Evolutionary conservation across 345 rosid species (phyloP), one percentile per base, ranked within the genome.

Genomic region (Gynandropsis gynandra): DNA sequence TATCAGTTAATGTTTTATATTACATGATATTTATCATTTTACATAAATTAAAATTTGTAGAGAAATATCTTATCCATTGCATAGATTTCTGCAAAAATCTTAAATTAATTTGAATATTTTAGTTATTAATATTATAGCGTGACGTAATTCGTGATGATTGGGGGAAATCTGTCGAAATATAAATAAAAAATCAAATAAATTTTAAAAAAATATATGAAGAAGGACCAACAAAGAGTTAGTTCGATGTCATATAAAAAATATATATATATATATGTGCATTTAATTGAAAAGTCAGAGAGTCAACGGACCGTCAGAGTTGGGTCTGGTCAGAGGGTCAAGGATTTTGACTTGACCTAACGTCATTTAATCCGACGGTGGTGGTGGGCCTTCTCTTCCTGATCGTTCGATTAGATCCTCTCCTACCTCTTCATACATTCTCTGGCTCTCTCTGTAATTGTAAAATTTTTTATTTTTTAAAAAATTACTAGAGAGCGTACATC

Each of bases 331-430:
- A 58, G 48, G 35, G 82, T 82, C 86, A 73, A 72, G 44, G 33
- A 33, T 27, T 44, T 15, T 3, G 9, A 9, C 42, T 69, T 48
- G 75, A 56, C 72, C 72, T 67, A 29, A 37, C 14, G 9, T 47
- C 72, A 61, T 56, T 55, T 41, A 66, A 74, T 74, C 80, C 68
- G 77, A 74, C 83, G 83, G 87, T 82, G 77, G 0, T 34, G 35
- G 80, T 68, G 82, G 90, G 50, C 73, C 87, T 74, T 48, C 63
- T 57, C 12, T 56, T 59, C 39, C 47, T 35, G 34, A 24, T 61
- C 66, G 63, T 47, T 45, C 34, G 56, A 42, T 66, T 8, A 13
- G 17, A 59, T 47, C 51, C 27, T 41, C 27, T 41, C 56, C 18
- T 14, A 59, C 52, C 51, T 53, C 65, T 59, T 13, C 24, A 9